These are phyloP conservation scores for Chaetoceros tenuissimus DNA, from an alignment of 108 stramenopile species.

Conservation along the genomic window DNA sequence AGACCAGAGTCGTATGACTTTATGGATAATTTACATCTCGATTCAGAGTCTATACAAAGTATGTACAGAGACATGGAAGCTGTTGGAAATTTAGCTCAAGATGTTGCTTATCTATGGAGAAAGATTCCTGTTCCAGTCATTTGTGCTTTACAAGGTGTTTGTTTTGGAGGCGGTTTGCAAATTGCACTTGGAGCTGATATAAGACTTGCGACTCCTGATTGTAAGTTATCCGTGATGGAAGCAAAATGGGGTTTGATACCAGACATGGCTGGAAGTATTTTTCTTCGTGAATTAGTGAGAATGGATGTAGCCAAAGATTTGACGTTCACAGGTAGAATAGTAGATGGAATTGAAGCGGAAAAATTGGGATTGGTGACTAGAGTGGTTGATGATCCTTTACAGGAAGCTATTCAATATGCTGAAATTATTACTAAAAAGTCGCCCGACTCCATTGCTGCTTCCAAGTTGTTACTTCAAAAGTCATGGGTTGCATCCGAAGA, in stretches of 20 bases:
- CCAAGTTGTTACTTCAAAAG: constrained; percentile 72
- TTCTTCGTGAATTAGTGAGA: constrained; percentile 60
- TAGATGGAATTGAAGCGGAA: constrained; percentile 60
- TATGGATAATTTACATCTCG: background rate
- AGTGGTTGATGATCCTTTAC: constrained; percentile 66
- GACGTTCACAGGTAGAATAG: constrained; percentile 76
- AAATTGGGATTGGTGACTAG: constrained; percentile 66
- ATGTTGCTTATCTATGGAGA: constrained; percentile 80
- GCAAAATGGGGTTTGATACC: constrained; percentile 87
- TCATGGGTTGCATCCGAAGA: constrained; percentile 66
- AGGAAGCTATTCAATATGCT: constrained; percentile 61
- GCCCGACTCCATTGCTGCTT: constrained; percentile 73
- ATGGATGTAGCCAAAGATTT: constrained; percentile 84
- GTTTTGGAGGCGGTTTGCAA: constrained; percentile 86
- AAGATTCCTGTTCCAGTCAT: constrained; percentile 81
- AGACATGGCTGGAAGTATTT: constrained; percentile 76
- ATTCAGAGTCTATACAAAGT: background rate
- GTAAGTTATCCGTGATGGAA: constrained; percentile 84
- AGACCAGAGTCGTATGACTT: constrained; percentile 41
- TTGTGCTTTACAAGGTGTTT: constrained; percentile 77
- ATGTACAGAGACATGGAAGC: background rate
- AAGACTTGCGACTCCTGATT: constrained; percentile 68
- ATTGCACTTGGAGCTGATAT: constrained; percentile 87
- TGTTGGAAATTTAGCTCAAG: constrained; percentile 80
- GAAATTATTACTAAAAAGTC: constrained; percentile 54